Percentiles rank a stretch among this genome's conserved stretches.
phyloP scores from a whole-genome alignment of 768 basidiomycete genomes.

The Postia placenta region DNA sequence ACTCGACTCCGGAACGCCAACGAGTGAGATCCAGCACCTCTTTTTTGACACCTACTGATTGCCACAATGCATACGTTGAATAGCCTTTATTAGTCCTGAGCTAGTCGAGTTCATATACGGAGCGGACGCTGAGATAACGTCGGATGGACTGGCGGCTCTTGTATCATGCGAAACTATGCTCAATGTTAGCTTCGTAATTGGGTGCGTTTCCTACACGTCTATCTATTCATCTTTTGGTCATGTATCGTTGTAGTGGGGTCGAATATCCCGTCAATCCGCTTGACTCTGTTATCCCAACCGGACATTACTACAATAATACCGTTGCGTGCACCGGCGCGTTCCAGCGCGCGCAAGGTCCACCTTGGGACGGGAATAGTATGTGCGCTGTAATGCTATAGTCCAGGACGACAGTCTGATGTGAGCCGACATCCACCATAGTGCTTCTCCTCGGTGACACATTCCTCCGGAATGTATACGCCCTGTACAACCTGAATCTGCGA shows the following conservation, averaged over 20 bases:
- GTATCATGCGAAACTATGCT: conserved; percentile 3
- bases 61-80: no score
- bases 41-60: no score
- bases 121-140: background rate
- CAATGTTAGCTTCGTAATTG: conserved; percentile 4
- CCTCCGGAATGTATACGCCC: conserved; percentile 16
- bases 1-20: conserved; percentile 2
- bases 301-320: background rate
- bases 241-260: background rate
- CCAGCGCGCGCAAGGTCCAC: no score
- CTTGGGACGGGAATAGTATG: no score
- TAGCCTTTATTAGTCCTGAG: background rate
- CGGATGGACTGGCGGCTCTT: background rate
- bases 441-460: conserved; percentile 17
- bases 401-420: no score
- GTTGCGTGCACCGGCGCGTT: conserved; percentile 2
- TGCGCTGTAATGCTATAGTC: no score
- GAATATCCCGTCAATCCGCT: conserved; percentile 6
- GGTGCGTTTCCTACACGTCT: background rate
- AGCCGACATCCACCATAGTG: no score
- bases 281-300: background rate
- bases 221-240: background rate
- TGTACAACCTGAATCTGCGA: conserved; percentile 8
- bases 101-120: conserved; percentile 6
- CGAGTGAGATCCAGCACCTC: background rate